Evolutionary conservation across 352 stramenopile genomes (phyloP).

Genomic region (Phytophthora pseudosyringae): DNA sequence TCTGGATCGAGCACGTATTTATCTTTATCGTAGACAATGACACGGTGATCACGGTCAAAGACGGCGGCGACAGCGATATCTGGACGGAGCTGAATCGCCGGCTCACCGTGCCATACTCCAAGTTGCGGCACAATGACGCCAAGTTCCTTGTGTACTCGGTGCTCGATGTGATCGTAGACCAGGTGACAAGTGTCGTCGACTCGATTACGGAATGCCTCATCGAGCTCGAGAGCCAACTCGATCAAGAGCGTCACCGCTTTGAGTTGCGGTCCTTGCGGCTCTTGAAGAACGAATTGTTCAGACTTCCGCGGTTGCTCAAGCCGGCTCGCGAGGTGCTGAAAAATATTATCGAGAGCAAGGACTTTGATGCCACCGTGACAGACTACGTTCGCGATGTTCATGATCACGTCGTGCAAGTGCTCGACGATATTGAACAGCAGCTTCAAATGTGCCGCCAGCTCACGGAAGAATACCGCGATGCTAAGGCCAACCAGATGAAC

Average conservation of each 20-base stretch:
- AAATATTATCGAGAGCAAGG: slow-evolving; percentile 84
- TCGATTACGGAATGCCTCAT: slow-evolving; percentile 80
- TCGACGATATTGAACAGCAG: slow-evolving; percentile 86
- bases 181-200: slow-evolving; percentile 80
- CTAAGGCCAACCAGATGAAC: slow-evolving; percentile 88
- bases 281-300: slow-evolving; percentile 84
- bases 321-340: slow-evolving; percentile 83
- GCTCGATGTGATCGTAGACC: slow-evolving; percentile 88
- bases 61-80: slow-evolving; percentile 68
- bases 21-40: slow-evolving; percentile 86
- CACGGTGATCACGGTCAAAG: slow-evolving; percentile 88
- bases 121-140: slow-evolving; percentile 87
- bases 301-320: slow-evolving; percentile 79
- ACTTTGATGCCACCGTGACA: slow-evolving; percentile 80
- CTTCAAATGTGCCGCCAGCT: slow-evolving; percentile 82
- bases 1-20: slow-evolving; percentile 84
- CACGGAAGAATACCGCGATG: slow-evolving; percentile 85
- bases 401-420: slow-evolving; percentile 79
- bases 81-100: slow-evolving; percentile 77
- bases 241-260: slow-evolving; percentile 73
- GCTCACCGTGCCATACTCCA: slow-evolving; percentile 87
- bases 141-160: slow-evolving; percentile 90
- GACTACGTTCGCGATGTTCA: slow-evolving; percentile 89
- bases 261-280: slow-evolving; percentile 68
- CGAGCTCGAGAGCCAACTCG: slow-evolving; percentile 77